These are phyloP conservation scores for Wallacemonas sp. DNA, from an alignment of 208 protist genomes.

Conservation along the genomic window DNA sequence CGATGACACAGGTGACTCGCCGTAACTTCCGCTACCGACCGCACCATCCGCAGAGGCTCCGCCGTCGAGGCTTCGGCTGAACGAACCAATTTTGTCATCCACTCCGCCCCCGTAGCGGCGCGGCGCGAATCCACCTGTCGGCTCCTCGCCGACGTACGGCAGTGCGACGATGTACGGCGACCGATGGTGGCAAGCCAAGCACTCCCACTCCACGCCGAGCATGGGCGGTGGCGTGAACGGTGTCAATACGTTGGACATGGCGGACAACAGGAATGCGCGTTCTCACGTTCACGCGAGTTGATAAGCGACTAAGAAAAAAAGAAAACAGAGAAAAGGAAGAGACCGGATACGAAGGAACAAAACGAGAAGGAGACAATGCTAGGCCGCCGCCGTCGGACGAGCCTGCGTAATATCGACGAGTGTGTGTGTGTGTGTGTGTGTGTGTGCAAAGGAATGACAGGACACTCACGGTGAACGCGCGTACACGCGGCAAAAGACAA, in stretches of 20 bases:
- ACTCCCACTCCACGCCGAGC: slow-evolving; percentile 22
- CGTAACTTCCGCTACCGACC: background rate
- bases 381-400: too few relatives aligned
- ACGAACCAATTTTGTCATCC: background rate
- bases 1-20: too few relatives aligned
- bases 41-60: background rate
- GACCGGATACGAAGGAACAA: background rate
- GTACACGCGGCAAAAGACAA: too few relatives aligned
- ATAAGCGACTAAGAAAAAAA: background rate
- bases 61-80: background rate
- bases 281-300: background rate
- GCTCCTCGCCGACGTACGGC: background rate
- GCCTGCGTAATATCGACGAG: too few relatives aligned
- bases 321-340: slow-evolving; percentile 7
- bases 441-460: too few relatives aligned
- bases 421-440: too few relatives aligned
- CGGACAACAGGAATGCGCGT: background rate
- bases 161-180: slow-evolving; percentile 13
- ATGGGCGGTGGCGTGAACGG: background rate
- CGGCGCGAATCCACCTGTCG: too few relatives aligned
- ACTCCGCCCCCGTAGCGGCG: too few relatives aligned
- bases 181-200: slow-evolving; percentile 23
- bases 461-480: too few relatives aligned
- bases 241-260: background rate
- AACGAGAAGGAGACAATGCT: slow-evolving; percentile 5